These are phyloP conservation scores for Limonomyces culmigenus DNA, from an alignment of 1,284 basidiomycete genomes.

Conservation along the genomic window DNA sequence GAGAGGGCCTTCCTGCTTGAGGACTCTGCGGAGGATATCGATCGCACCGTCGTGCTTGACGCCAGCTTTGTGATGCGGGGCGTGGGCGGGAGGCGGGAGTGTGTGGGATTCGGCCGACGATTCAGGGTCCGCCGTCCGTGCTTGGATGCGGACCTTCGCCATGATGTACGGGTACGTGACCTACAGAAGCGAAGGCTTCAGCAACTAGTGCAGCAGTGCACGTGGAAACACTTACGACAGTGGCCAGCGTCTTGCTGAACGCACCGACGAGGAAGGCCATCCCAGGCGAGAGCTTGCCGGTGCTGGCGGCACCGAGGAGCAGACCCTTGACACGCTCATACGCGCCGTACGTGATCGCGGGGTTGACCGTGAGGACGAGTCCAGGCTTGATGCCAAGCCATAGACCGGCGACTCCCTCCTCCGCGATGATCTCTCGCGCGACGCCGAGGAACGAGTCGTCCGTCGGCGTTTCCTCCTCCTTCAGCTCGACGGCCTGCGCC, in stretches of 20 bases:
- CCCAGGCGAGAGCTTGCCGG: slow-evolving; percentile 61
- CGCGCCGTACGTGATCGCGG: slow-evolving; percentile 95
- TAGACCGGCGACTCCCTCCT: slow-evolving; percentile 82
- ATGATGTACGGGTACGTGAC: slow-evolving; percentile 89
- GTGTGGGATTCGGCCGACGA: slow-evolving; percentile 25
- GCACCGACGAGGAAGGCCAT: slow-evolving; percentile 85
- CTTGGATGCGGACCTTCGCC: slow-evolving; percentile 96
- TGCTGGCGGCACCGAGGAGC: slow-evolving; percentile 32
- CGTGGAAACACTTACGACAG: slow-evolving; percentile 50
- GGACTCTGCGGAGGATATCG: slow-evolving; percentile 61
- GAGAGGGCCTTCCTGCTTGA: slow-evolving; percentile 54
- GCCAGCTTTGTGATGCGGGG: slow-evolving; percentile 13
- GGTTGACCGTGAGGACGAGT: slow-evolving; percentile 89
- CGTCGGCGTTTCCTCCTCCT: slow-evolving; percentile 13
- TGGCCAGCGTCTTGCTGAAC: slow-evolving; percentile 89
- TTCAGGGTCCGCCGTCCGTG: slow-evolving; percentile 41
- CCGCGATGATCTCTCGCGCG: slow-evolving; percentile 76
- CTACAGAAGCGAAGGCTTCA: slow-evolving; percentile 18
- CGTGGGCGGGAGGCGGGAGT: slow-evolving; percentile 19
- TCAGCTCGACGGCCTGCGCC: slow-evolving; percentile 3
- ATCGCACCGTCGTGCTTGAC: slow-evolving; percentile 54
- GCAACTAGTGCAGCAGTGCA: neutral
- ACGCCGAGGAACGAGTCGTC: slow-evolving; percentile 67
- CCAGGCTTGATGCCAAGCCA: slow-evolving; percentile 93
- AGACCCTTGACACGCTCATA: slow-evolving; percentile 84